Base-by-base conservation (phyloP, 208 protist species). In the Acanthamoeba quina region DNA sequence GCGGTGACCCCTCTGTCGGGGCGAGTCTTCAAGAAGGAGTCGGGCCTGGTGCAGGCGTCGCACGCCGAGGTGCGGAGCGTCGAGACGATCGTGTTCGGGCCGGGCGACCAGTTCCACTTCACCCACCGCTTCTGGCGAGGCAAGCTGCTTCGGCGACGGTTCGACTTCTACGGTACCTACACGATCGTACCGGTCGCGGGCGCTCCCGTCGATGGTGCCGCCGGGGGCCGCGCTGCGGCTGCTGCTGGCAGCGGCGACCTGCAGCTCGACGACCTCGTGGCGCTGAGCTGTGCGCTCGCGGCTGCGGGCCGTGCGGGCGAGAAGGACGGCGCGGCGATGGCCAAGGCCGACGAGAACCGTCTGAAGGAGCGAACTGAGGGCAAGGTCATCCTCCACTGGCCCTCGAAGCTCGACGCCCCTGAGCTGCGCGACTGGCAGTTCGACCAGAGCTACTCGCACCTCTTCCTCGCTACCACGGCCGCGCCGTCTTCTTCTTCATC, bases 41-140 rank as follows among this genome's bases (percentile, higher is more conserved):
- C 78, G 6, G 78, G 78, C 29, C 78, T 58, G 29, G 41, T 86
- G 78, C 78, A 86, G 47, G 52, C 47, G 47, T 41, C 78, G 11
- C 78, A 86, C 52, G 78, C 78, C 49, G 78, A 86, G 34, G 78
- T 86, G n/a, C 78, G 78, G 3, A 86, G 78, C 47, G 78, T 86
- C 49, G 78, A 86, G 78, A 86, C 78, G 41, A 56, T 86, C 24
- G 47, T 11, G 13, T 86, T 86, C 78, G 70, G 70, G 15, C 21
- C 21, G 78, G 78, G 78, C 49, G 78, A 86, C 34, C 78, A 41
- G 49, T 86, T 86, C 78, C 78, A 86, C 78, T 86, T 86, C 78
- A 86, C 78, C 44, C 78, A 86, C 78, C 78, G 78, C 78, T 86
- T 86, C 78, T 86, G 78, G 78, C 78, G 78, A 86, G 78, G 78